phyloP scores from a whole-genome alignment of 129 eudicot genomes.

The Flaveria linearis region DNA sequence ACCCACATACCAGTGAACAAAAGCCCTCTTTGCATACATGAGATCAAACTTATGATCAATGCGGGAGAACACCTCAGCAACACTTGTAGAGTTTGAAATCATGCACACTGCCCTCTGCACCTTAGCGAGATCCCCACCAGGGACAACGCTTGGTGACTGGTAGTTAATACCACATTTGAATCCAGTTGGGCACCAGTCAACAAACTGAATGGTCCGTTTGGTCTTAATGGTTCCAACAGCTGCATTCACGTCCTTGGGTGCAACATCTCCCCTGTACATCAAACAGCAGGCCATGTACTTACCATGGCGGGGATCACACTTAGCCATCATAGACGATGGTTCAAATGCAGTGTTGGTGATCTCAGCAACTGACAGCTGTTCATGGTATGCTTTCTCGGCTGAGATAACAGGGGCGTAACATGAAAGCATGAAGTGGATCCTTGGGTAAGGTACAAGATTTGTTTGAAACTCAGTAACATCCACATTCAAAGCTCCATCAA shows the following conservation, averaged over 20 bases:
- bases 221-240: slow-evolving; percentile 18
- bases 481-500: slow-evolving; percentile 17
- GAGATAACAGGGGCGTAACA: slow-evolving; percentile 25
- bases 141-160: slow-evolving; percentile 15
- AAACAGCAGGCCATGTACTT: slow-evolving; percentile 20
- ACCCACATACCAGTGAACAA: slow-evolving; percentile 22
- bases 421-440: slow-evolving; percentile 29
- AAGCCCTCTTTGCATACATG: slow-evolving; percentile 14
- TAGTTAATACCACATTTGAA: slow-evolving; percentile 15
- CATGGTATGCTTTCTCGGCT: slow-evolving; percentile 28
- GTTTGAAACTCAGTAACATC: slow-evolving; percentile 17
- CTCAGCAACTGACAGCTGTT: slow-evolving; percentile 18
- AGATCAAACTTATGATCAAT: slow-evolving; percentile 18
- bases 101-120: slow-evolving; percentile 22
- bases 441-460: slow-evolving; percentile 21
- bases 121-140: slow-evolving; percentile 17
- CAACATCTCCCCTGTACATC: slow-evolving; percentile 15
- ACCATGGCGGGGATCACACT: slow-evolving; percentile 22
- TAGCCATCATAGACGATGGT: slow-evolving; percentile 20
- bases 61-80: slow-evolving; percentile 18
- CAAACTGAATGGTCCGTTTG: slow-evolving; percentile 14
- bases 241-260: slow-evolving; percentile 20
- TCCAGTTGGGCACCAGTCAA: slow-evolving; percentile 21
- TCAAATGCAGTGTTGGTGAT: slow-evolving; percentile 19
- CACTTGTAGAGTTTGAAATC: slow-evolving; percentile 20